These are phyloP conservation scores for Linaria vulgaris DNA, from an alignment of 257 asterid species.

Conservation along the genomic window DNA sequence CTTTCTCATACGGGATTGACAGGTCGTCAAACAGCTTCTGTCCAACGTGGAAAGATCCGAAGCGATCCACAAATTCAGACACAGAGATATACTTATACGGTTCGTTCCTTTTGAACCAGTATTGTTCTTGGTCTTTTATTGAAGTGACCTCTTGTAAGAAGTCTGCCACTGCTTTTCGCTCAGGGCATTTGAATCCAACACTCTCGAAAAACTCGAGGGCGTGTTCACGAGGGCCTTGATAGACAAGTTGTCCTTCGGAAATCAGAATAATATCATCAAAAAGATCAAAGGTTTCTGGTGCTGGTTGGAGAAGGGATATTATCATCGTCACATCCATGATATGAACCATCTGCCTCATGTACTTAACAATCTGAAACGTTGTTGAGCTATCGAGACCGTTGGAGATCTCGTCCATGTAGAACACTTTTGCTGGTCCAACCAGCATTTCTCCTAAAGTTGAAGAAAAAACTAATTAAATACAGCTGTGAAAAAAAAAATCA, in stretches of 20 bases:
- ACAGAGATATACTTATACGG: slow-evolving; percentile 48
- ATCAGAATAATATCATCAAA: slow-evolving; percentile 65
- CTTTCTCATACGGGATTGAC: slow-evolving; percentile 53
- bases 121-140: slow-evolving; percentile 66
- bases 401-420: slow-evolving; percentile 70
- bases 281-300: slow-evolving; percentile 64
- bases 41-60: slow-evolving; percentile 48
- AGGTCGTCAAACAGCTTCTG: slow-evolving; percentile 43
- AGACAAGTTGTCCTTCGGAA: slow-evolving; percentile 59
- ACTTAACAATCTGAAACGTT: slow-evolving; percentile 62
- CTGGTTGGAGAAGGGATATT: slow-evolving; percentile 72
- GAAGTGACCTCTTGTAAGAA: slow-evolving; percentile 73
- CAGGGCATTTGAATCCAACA: slow-evolving; percentile 66
- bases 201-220: slow-evolving; percentile 58
- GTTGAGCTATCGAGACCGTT: slow-evolving; percentile 77
- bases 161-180: slow-evolving; percentile 70
- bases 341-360: slow-evolving; percentile 68
- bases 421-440: slow-evolving; percentile 75
- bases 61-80: slow-evolving; percentile 38
- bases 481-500: too few relatives aligned
- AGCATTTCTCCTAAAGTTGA: slow-evolving; percentile 58
- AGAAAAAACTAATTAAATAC: neutral
- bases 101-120: slow-evolving; percentile 51
- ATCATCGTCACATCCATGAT: slow-evolving; percentile 64
- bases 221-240: slow-evolving; percentile 65